These are phyloP conservation scores for Phycomyces nitens DNA, from an alignment of 192 early-diverging fungal genomes.

Conservation along the genomic window DNA sequence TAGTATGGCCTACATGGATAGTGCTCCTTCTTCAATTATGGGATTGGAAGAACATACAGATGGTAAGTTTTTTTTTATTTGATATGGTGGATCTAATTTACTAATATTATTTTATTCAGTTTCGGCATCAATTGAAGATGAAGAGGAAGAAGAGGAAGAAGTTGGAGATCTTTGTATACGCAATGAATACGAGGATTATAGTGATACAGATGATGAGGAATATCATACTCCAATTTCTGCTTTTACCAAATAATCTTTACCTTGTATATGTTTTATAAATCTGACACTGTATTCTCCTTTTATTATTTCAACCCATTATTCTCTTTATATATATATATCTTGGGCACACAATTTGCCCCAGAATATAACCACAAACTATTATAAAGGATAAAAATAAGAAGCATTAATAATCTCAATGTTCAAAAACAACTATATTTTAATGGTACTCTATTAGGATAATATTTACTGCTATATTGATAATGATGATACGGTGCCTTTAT, in stretches of 20 bases:
- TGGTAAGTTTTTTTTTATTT: conserved; percentile 10
- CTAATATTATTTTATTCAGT: background rate
- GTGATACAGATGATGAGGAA: background rate
- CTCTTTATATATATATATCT: too few relatives aligned
- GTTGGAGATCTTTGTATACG: background rate
- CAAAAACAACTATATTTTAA: too few relatives aligned
- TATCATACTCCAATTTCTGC: background rate
- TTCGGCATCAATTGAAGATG: background rate
- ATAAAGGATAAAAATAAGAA: too few relatives aligned
- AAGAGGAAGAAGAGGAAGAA: background rate
- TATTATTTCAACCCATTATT: too few relatives aligned
- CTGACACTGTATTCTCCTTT: too few relatives aligned
- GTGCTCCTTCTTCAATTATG: background rate
- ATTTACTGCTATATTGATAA: too few relatives aligned
- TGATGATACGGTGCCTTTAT: too few relatives aligned
- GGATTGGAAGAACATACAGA: conserved; percentile 4
- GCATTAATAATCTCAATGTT: too few relatives aligned
- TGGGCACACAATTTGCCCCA: too few relatives aligned
- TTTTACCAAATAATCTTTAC: background rate
- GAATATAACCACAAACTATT: too few relatives aligned
- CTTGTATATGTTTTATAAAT: background rate
- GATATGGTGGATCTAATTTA: background rate
- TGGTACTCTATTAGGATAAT: too few relatives aligned
- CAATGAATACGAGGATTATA: background rate
- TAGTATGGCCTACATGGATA: background rate